phyloP scores from a whole-genome alignment of 2,329 filamentous ascomycete species.

The Colletotrichum endophyticum region DNA sequence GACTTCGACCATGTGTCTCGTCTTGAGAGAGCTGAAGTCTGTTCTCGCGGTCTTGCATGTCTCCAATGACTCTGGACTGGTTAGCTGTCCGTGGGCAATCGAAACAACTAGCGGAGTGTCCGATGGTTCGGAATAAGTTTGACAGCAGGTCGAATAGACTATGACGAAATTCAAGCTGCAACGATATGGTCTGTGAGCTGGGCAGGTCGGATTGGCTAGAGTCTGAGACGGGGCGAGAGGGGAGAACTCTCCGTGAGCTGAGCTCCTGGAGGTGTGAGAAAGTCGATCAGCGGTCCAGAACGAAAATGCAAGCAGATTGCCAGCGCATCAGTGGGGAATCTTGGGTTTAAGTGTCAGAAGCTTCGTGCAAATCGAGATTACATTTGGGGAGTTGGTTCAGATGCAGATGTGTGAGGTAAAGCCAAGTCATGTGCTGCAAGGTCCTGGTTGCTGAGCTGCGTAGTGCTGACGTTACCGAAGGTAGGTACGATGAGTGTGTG shows the following conservation, averaged over 20 bases:
- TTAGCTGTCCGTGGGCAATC: background rate
- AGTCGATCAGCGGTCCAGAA: background rate
- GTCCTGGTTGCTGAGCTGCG: background rate
- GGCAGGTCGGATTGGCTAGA: background rate
- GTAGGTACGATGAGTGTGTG: background rate
- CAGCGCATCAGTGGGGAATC: slow-evolving; percentile 12
- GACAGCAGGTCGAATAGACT: background rate
- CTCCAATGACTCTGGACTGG: background rate
- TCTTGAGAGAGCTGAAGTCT: background rate
- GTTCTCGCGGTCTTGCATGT: background rate
- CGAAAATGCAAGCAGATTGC: background rate
- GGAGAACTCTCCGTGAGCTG: background rate
- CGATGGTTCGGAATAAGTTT: background rate
- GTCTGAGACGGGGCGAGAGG: background rate
- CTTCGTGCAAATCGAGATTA: slow-evolving; percentile 1
- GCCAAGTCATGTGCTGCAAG: background rate
- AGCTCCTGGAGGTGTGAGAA: background rate
- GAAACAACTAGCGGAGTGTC: background rate
- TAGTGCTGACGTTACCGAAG: background rate
- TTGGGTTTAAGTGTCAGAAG: background rate
- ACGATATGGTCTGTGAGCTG: background rate
- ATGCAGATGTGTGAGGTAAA: background rate
- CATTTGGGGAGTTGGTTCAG: background rate
- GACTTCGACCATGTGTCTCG: background rate
- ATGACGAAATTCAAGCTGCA: background rate